These are phyloP conservation scores for Sarocladium oryzae DNA, from an alignment of 2,329 filamentous ascomycete genomes.

Conservation along the genomic window DNA sequence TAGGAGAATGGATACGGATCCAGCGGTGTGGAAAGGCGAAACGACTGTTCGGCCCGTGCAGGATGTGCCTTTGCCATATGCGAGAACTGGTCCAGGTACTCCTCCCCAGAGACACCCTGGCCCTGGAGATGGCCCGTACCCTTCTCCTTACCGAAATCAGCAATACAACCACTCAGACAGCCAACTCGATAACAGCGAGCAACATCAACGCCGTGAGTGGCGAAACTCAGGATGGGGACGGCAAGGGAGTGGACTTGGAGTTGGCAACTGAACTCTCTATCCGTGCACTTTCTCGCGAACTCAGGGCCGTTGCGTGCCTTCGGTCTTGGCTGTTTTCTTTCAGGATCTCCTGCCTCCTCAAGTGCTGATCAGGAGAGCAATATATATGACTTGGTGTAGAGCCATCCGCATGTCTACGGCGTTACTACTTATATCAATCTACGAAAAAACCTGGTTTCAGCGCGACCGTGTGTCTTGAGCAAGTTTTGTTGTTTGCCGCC, in stretches of 20 bases:
- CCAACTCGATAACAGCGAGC: conserved; percentile 32
- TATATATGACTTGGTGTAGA: conserved; percentile 26
- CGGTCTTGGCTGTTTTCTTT: too few species aligned
- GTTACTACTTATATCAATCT: conserved; percentile 19
- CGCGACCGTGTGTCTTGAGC: background rate
- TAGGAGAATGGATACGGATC: conserved; percentile 78
- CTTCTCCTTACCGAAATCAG: conserved; percentile 35
- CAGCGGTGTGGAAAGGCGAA: conserved; percentile 75
- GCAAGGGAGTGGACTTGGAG: conserved; percentile 42
- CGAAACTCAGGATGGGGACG: conserved; percentile 50
- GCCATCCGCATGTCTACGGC: conserved; percentile 32
- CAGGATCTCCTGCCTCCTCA: background rate
- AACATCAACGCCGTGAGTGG: conserved; percentile 46
- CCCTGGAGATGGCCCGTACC: conserved; percentile 31
- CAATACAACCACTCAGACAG: conserved; percentile 40
- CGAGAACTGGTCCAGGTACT: conserved; percentile 34
- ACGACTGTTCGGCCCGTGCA: conserved; percentile 74
- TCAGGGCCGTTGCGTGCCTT: too few species aligned
- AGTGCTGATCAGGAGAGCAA: conserved; percentile 6
- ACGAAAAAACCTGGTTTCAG: background rate
- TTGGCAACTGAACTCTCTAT: conserved; percentile 30
- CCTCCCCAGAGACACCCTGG: conserved; percentile 27
- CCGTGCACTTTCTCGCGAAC: background rate
- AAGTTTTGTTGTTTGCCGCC: background rate
- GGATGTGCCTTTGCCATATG: conserved; percentile 42